These are phyloP conservation scores for Coemansia sp. DNA, from an alignment of 192 early-diverging fungal genomes.

Conservation along the genomic window DNA sequence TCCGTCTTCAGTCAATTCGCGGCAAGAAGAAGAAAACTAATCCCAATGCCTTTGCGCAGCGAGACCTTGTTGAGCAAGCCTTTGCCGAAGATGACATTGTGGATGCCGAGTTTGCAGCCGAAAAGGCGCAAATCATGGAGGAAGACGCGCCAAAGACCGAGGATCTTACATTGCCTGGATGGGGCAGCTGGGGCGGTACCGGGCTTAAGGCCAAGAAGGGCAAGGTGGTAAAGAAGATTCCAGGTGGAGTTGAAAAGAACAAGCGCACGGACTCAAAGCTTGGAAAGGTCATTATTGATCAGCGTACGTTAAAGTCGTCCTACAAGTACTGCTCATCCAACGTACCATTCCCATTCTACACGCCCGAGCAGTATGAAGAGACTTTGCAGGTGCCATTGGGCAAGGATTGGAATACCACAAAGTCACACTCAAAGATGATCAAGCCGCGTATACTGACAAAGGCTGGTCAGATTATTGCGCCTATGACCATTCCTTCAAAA, in stretches of 20 bases:
- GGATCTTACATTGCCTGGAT: slow-evolving; percentile 88
- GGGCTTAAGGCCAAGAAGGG: slow-evolving; percentile 63
- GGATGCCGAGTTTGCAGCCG: slow-evolving; percentile 81
- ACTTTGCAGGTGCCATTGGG: slow-evolving; percentile 83
- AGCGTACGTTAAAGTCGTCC: slow-evolving; percentile 71
- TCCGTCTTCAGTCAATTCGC: slow-evolving; percentile 18
- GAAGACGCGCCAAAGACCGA: slow-evolving; percentile 75
- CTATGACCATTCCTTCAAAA: slow-evolving; percentile 66
- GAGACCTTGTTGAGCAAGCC: slow-evolving; percentile 85
- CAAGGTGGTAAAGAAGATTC: slow-evolving; percentile 52
- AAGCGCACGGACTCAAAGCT: slow-evolving; percentile 33
- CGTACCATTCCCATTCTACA: slow-evolving; percentile 84
- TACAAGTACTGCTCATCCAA: slow-evolving; percentile 66
- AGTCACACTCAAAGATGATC: slow-evolving; percentile 66
- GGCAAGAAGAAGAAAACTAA: slow-evolving; percentile 47
- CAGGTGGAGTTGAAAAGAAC: slow-evolving; percentile 14
- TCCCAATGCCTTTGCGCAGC: slow-evolving; percentile 60
- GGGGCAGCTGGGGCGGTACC: slow-evolving; percentile 83
- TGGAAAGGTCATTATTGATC: slow-evolving; percentile 85
- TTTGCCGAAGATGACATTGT: slow-evolving; percentile 94
- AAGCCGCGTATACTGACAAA: slow-evolving; percentile 81
- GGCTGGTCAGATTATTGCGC: slow-evolving; percentile 84
- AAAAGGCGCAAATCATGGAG: slow-evolving; percentile 68
- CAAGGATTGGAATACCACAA: slow-evolving; percentile 91
- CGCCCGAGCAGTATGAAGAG: slow-evolving; percentile 83